Conservation (phyloP, 2,329 filamentous ascomycete species). For the Aspergillus luchuensis region DNA sequence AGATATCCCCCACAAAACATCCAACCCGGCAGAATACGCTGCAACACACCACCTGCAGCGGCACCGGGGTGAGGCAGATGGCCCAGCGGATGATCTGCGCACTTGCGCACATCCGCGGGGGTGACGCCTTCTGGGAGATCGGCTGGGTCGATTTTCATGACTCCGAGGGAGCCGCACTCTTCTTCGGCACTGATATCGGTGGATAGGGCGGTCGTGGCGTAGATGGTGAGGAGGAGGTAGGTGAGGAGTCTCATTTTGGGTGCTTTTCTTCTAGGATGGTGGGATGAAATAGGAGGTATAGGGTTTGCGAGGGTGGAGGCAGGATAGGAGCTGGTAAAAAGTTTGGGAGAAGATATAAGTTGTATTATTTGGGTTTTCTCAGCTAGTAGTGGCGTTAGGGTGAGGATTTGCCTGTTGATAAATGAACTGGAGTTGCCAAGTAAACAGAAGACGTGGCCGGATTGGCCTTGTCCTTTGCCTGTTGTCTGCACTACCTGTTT, state of each 20-base stretch:
- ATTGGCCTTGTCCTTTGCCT: too few species aligned
- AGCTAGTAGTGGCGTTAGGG: too few species aligned
- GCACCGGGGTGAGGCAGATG: not conserved
- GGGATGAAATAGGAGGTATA: too few species aligned
- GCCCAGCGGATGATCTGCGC: conserved; percentile 8
- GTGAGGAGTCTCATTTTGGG: not conserved
- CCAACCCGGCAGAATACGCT: not conserved
- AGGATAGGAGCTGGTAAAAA: too few species aligned
- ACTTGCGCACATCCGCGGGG: conserved; percentile 6
- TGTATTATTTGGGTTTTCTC: too few species aligned
- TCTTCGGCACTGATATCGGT: not conserved
- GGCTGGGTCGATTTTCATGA: conserved; percentile 5
- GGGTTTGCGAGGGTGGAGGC: too few species aligned
- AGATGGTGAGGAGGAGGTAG: not conserved
- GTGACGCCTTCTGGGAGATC: conserved; percentile 9
- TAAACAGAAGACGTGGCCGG: too few species aligned
- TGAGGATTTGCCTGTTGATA: too few species aligned
- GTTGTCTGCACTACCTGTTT: too few species aligned
- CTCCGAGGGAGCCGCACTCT: conserved; percentile 6
- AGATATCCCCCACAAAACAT: not conserved
- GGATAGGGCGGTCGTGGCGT: not conserved
- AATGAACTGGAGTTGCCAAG: too few species aligned
- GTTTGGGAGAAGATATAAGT: too few species aligned
- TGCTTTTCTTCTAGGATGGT: too few species aligned
- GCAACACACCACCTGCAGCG: not conserved